Evolutionary conservation across 2,329 filamentous ascomycete genomes (phyloP), one percentile per base, ranked within the genome.

Genomic region (Xylariomycetidae sp.): DNA sequence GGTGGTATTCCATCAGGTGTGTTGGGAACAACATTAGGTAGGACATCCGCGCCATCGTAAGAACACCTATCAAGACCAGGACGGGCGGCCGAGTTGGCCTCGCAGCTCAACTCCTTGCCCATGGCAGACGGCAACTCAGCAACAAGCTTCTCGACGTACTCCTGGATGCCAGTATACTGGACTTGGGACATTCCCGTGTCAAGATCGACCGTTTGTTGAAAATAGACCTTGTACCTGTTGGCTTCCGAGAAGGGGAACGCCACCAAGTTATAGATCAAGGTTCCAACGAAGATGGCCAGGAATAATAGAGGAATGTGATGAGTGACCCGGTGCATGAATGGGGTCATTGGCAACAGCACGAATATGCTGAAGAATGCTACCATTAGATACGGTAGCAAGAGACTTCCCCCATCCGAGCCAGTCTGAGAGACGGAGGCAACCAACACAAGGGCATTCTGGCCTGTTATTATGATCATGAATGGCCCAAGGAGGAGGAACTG

Each of bases 191-290:
- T 63, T n/a, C 80, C 79, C 4, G 70, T 76, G 44, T 85, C 83
- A 8, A 95, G 72, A 45, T 95, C 76, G 29, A 95, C 67, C 8
- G 75, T 74, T 56, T 98, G 89, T 31, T 85, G 67, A 57, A 96
- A 95, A 59, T 80, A 93, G 29, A 90, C 70, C 59, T 96, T 96
- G 58, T 94, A 77, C 23, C 86, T 76, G 54, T 80, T 84, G 38
- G 78, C 72, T 15, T 74, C 64, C 0, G 86, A 92, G 60, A 96
- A 96, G 0, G 92, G 92, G 58, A 95, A 95, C 2, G 85, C 85
- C 3, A 76, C 63, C 4, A 95, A 73, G 53, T 93, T 94, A 65
- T 95, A 96, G 35, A 89, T 72, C 18, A 93, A 63, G 1, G 87
- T 93, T 19, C 71, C 85, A 16, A 76, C 52, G 40, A 88, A 85